A percentile compares a stretch with the other conserved stretches of the same genome.
These are phyloP conservation scores for Tylopilus balloui DNA, from an alignment of 768 basidiomycete species.

Conservation along the genomic window DNA sequence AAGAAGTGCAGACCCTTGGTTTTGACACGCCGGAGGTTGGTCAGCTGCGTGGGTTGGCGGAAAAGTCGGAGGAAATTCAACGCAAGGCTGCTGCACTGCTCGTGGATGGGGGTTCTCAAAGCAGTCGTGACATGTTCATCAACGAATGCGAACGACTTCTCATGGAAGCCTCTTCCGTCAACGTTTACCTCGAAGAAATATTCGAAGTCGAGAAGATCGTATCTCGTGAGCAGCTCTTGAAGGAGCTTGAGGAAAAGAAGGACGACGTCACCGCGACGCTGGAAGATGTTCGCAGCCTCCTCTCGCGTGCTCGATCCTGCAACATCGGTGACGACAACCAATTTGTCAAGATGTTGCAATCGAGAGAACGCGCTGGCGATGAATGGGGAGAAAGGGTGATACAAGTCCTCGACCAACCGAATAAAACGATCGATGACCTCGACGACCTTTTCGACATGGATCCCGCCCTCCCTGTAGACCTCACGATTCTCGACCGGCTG, in stretches of 20 bases:
- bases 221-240: conserved; percentile 70
- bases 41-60: conserved; percentile 48
- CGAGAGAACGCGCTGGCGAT: conserved; percentile 61
- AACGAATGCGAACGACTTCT: conserved; percentile 70
- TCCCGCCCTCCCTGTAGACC: conserved; percentile 64
- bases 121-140: conserved; percentile 54
- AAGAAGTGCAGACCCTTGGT: conserved; percentile 71
- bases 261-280: conserved; percentile 65
- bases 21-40: conserved; percentile 81
- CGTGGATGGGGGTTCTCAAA: conserved; percentile 35
- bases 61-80: conserved; percentile 63
- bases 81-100: conserved; percentile 52
- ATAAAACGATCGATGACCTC: conserved; percentile 73
- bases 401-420: conserved; percentile 57
- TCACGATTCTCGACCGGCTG: conserved; percentile 60
- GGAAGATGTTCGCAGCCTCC: conserved; percentile 70
- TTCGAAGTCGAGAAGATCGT: conserved; percentile 75
- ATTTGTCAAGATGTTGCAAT: conserved; percentile 58
- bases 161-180: conserved; percentile 66
- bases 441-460: conserved; percentile 68
- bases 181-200: conserved; percentile 81
- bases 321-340: conserved; percentile 62
- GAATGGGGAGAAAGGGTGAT: conserved; percentile 76
- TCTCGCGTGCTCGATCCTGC: conserved; percentile 67
- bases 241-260: conserved; percentile 68